These are phyloP conservation scores for Cylindrotheca closterium DNA, from an alignment of 108 stramenopile genomes.

Conservation along the genomic window DNA sequence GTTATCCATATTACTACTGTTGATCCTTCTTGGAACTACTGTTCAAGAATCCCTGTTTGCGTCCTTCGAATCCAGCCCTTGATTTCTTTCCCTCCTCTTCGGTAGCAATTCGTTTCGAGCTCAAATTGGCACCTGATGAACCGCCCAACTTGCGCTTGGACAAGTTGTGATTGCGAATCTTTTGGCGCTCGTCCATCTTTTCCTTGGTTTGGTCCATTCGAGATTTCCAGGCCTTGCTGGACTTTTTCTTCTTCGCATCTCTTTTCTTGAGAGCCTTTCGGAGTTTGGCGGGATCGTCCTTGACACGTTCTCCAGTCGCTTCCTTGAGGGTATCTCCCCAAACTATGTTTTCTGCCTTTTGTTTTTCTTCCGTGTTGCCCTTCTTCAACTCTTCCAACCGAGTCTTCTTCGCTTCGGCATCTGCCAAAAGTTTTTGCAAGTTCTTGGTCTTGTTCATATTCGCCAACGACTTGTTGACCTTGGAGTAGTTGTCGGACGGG, in stretches of 20 bases:
- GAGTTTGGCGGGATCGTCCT: constrained; percentile 80
- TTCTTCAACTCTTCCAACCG: constrained; percentile 72
- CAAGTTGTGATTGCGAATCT: constrained; percentile 84
- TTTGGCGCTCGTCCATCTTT: constrained; percentile 69
- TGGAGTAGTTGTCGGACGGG: constrained; percentile 25
- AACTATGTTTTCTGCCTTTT: constrained; percentile 67
- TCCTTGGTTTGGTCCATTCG: constrained; percentile 69
- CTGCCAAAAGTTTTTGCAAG: constrained; percentile 76
- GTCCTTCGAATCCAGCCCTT: constrained; percentile 86
- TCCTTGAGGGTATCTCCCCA: constrained; percentile 81
- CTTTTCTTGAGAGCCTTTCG: constrained; percentile 83
- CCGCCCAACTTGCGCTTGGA: constrained; percentile 77
- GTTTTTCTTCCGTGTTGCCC: constrained; percentile 65
- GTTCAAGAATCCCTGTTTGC: constrained; percentile 80
- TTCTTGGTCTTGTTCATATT: constrained; percentile 77
- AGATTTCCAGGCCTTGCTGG: constrained; percentile 79
- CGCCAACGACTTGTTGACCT: constrained; percentile 69
- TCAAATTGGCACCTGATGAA: constrained; percentile 67
- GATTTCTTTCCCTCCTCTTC: constrained; percentile 43
- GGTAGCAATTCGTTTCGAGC: constrained; percentile 64
- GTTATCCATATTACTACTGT: too few species aligned
- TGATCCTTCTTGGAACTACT: constrained; percentile 36
- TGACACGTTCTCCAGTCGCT: constrained; percentile 65
- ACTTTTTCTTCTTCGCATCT: constrained; percentile 84
- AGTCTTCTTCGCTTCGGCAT: constrained; percentile 81